Evolutionary conservation across 2,329 filamentous ascomycete genomes (phyloP).

Genomic region (Dothistroma pini): DNA sequence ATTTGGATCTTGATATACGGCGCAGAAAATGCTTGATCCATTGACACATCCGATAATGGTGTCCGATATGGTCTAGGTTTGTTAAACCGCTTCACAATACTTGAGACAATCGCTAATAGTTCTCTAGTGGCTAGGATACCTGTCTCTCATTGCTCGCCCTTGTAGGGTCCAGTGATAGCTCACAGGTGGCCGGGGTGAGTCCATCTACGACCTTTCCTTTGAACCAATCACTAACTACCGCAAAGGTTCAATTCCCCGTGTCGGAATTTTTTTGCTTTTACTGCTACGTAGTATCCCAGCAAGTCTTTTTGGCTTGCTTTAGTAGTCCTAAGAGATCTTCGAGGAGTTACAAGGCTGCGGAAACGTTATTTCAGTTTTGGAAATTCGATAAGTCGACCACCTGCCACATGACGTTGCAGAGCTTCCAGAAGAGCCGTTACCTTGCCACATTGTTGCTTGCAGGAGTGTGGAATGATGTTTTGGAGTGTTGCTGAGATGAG

Average conservation of each 20-base stretch:
- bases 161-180: background rate
- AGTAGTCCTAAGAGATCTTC: background rate
- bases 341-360: background rate
- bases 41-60: background rate
- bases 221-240: background rate
- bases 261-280: background rate
- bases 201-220: background rate
- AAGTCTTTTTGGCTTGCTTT: background rate
- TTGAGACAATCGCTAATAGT: background rate
- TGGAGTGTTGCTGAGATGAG: background rate
- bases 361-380: no score
- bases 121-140: background rate
- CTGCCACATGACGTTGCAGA: no score
- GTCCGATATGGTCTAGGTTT: background rate
- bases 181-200: background rate
- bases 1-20: no score
- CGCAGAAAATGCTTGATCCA: no score
- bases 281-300: background rate
- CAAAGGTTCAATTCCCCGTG: conserved; percentile 10
- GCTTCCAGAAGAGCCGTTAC: no score
- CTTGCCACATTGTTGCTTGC: no score
- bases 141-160: background rate
- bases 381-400: no score
- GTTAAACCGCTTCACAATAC: no score
- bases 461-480: no score